Conservation (phyloP, 1,284 basidiomycete species). For the Microbotryum saponariae region DNA sequence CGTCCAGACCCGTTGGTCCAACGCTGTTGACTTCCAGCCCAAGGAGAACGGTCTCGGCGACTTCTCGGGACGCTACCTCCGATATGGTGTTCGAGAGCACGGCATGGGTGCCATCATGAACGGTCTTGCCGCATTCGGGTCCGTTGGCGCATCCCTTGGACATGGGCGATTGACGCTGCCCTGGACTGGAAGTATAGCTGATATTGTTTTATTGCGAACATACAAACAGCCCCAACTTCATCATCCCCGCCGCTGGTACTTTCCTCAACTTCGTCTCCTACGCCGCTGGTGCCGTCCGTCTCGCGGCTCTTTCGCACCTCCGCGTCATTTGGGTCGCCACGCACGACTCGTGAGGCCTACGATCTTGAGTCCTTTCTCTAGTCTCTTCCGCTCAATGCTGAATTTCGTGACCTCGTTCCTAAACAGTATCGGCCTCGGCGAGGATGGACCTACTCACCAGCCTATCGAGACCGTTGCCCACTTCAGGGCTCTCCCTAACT, state of each 20-base stretch:
- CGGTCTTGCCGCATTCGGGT: slow-evolving; percentile 39
- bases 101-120: slow-evolving; percentile 87
- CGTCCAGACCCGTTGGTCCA: slow-evolving; percentile 64
- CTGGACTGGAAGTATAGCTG: background rate
- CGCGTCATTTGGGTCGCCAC: slow-evolving; percentile 85
- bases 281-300: slow-evolving; percentile 80
- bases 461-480: slow-evolving; percentile 75
- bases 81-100: slow-evolving; percentile 95
- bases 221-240: slow-evolving; percentile 29
- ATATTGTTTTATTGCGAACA: background rate
- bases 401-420: too few species aligned
- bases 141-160: too few species aligned
- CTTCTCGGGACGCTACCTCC: slow-evolving; percentile 83
- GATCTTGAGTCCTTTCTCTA: slow-evolving; percentile 36
- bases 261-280: slow-evolving; percentile 79
- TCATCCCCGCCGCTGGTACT: slow-evolving; percentile 35
- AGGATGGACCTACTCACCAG: slow-evolving; percentile 95
- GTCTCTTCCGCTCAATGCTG: slow-evolving; percentile 45
- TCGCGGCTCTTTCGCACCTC: slow-evolving; percentile 80
- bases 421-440: slow-evolving; percentile 46
- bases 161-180: slow-evolving; percentile 6
- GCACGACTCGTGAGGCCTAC: slow-evolving; percentile 42
- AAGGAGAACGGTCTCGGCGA: slow-evolving; percentile 73
- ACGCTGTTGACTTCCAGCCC: slow-evolving; percentile 82
- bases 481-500: slow-evolving; percentile 80